phyloP scores from a whole-genome alignment of 2,329 filamentous ascomycete species.

The Whalleya microplaca region DNA sequence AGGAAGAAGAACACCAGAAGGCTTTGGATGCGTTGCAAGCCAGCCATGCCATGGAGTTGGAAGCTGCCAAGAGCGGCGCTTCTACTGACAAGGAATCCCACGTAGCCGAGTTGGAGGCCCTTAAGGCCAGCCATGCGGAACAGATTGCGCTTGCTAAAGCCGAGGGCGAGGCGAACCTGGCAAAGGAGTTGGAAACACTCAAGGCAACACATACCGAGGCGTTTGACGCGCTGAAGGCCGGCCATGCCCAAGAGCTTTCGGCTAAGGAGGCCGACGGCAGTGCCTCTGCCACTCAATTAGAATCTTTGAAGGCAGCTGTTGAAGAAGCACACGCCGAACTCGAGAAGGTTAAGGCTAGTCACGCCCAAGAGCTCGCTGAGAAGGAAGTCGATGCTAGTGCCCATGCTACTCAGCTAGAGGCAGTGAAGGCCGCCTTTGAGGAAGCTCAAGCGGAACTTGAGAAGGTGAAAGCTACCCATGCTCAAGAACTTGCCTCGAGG shows the following conservation, averaged over 20 bases:
- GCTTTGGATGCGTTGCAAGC: slow-evolving; percentile 59
- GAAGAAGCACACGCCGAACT: slow-evolving; percentile 36
- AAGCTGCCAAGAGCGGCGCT: slow-evolving; percentile 56
- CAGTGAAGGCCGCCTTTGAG: slow-evolving; percentile 40
- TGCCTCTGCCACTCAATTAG: slow-evolving; percentile 42
- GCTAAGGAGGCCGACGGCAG: slow-evolving; percentile 39
- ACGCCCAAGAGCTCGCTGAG: slow-evolving; percentile 36
- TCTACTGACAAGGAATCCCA: slow-evolving; percentile 54
- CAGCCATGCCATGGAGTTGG: slow-evolving; percentile 62
- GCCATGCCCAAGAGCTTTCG: slow-evolving; percentile 40
- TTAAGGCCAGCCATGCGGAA: slow-evolving; percentile 59
- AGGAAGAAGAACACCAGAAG: slow-evolving; percentile 57
- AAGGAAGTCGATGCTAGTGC: slow-evolving; percentile 40
- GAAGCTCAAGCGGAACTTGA: slow-evolving; percentile 37
- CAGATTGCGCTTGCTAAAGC: slow-evolving; percentile 49
- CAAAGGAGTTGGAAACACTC: slow-evolving; percentile 43
- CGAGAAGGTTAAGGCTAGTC: slow-evolving; percentile 28
- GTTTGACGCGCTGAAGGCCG: slow-evolving; percentile 43
- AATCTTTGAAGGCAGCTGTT: slow-evolving; percentile 40
- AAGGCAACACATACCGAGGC: slow-evolving; percentile 48
- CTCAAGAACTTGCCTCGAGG: slow-evolving; percentile 30
- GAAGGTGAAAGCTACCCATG: slow-evolving; percentile 31
- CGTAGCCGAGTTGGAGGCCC: slow-evolving; percentile 53
- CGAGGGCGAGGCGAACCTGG: slow-evolving; percentile 45
- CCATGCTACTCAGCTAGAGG: slow-evolving; percentile 43